These are phyloP conservation scores for Helichrysum umbraculigerum DNA, from an alignment of 129 eudicot genomes.

Conservation along the genomic window DNA sequence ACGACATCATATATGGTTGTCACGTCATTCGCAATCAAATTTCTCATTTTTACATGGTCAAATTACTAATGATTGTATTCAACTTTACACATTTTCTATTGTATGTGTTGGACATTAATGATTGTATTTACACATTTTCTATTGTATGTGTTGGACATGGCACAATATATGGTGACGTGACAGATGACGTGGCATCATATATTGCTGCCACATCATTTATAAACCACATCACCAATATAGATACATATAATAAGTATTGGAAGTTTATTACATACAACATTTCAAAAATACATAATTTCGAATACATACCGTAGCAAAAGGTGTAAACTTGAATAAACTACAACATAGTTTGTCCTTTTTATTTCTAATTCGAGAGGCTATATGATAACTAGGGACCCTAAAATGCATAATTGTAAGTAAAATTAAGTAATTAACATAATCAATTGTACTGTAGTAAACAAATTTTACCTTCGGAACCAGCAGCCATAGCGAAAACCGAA, in stretches of 20 bases:
- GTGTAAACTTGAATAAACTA: background rate
- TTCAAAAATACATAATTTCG: no score
- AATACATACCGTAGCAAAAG: background rate
- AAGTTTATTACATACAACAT: background rate
- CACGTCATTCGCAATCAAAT: no score
- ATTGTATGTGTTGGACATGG: background rate
- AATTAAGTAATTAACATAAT: background rate
- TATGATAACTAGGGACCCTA: background rate
- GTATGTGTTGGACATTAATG: background rate
- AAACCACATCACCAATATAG: background rate
- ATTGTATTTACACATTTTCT: background rate
- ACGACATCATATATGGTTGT: no score
- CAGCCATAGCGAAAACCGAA: constrained; percentile 38
- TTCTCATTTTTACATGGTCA: no score
- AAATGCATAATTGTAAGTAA: background rate
- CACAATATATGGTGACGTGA: background rate
- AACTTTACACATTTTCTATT: no score
- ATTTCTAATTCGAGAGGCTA: background rate
- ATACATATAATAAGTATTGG: background rate
- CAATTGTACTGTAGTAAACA: background rate
- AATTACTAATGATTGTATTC: no score
- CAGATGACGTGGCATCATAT: background rate
- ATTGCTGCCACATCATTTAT: background rate
- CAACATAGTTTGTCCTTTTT: background rate
- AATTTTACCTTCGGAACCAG: constrained; percentile 31